phyloP scores from a whole-genome alignment of 1,139 yeast species.

The Candida freyschussii region DNA sequence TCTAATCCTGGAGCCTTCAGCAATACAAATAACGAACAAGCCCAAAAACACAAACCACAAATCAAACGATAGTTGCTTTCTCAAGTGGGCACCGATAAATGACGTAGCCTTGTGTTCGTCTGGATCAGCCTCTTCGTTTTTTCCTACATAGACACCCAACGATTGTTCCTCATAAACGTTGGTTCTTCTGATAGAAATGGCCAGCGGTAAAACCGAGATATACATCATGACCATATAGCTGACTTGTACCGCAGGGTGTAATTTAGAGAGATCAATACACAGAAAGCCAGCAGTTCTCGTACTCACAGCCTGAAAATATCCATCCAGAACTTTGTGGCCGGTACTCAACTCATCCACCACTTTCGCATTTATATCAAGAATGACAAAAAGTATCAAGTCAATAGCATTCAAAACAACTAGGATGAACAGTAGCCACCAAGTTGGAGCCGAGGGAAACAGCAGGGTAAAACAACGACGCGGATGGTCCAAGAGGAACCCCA shows the following conservation, averaged over 20 bases:
- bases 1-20: slow-evolving; percentile 64
- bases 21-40: slow-evolving; percentile 76
- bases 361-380: slow-evolving; percentile 60
- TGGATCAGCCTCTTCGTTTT: slow-evolving; percentile 23
- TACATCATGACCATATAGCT: slow-evolving; percentile 97
- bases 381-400: slow-evolving; percentile 74
- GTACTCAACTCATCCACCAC: slow-evolving; percentile 47
- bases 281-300: slow-evolving; percentile 94
- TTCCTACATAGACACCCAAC: slow-evolving; percentile 68
- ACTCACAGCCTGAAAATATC: slow-evolving; percentile 84
- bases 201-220: slow-evolving; percentile 91
- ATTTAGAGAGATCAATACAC: slow-evolving; percentile 57
- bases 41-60: slow-evolving; percentile 92
- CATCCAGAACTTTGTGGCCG: slow-evolving; percentile 72
- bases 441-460: slow-evolving; percentile 85
- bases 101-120: slow-evolving; percentile 35
- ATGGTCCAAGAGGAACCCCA: slow-evolving; percentile 85
- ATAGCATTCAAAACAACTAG: slow-evolving; percentile 66
- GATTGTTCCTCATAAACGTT: slow-evolving; percentile 97
- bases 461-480: slow-evolving; percentile 96
- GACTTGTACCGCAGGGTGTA: slow-evolving; percentile 91
- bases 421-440: slow-evolving; percentile 88
- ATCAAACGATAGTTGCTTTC: slow-evolving; percentile 90
- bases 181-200: slow-evolving; percentile 92
- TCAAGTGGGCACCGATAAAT: slow-evolving; percentile 80